Base-by-base conservation (phyloP, 1,284 basidiomycete species). In the Moesziomyces parantarcticus region DNA sequence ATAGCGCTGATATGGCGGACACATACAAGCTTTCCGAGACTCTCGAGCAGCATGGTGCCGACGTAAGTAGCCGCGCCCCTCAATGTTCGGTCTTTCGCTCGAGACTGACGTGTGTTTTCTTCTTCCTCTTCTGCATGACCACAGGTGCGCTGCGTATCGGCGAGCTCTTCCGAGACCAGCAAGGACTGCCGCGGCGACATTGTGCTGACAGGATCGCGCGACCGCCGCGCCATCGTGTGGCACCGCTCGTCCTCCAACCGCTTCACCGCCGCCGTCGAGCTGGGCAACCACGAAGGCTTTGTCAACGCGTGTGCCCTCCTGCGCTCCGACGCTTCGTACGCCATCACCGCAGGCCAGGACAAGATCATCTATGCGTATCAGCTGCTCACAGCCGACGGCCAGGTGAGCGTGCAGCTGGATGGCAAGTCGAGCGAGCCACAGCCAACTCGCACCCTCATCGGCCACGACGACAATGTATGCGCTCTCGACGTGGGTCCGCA, bases 391-490 rank as follows among this genome's bases (percentile, higher is more conserved):
- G 23, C 53, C n/a, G 52, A 53, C 25, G 48, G 43, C 11, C 49
- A 53, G 10, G 50, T 61, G 36, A 47, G 52, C 3, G 61, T 75
- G 11, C 60, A 64, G 40, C 47, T 60, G 13, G 58, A 70, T 42
- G 39, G 51, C 39, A 60, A 60, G 54, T 58, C 61, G 16, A 41
- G 32, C 48, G 63, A 72, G 25, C 51, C 69, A 16, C 58, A 60
- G 39, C 63, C 63, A 20, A 46, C 53, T 22, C 48, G 69, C 40
- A 66, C 69, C 5, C 64, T 86, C 34, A 73, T 86, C 36, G 97
- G 95, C 34, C 97, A 99, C 84, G 88, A 89, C 7, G 90, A 91
- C 55, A 99, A 99, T 80, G 89, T 99, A 16, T 99, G 96, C 84
- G 88, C 93, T 25, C 86, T 99, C 64, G 88, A 93, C 36, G 75